Evolutionary conservation across 2,329 filamentous ascomycete species (phyloP).

Genomic region (Coniochaeta pulveracea): DNA sequence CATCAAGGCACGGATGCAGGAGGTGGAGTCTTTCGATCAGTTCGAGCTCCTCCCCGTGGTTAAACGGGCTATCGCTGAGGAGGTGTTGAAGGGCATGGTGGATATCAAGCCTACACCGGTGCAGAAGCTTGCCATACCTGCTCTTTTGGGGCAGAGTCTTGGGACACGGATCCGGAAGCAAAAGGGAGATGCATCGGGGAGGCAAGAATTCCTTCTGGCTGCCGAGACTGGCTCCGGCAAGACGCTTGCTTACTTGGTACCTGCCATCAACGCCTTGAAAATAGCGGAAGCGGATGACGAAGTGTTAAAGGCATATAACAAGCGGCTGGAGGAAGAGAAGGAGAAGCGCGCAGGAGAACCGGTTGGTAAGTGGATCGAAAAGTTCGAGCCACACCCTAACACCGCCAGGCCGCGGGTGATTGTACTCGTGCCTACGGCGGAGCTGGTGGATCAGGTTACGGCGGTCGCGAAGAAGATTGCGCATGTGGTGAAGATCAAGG

Average conservation of each 20-base stretch:
- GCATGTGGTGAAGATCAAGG: slow-evolving; percentile 78
- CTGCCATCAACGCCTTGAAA: slow-evolving; percentile 78
- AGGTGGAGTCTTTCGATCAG: slow-evolving; percentile 69
- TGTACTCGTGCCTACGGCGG: slow-evolving; percentile 82
- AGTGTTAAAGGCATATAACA: slow-evolving; percentile 45
- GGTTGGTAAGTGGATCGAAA: slow-evolving; percentile 39
- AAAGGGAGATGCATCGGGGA: slow-evolving; percentile 17
- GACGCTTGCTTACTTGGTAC: slow-evolving; percentile 84
- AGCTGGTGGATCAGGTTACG: slow-evolving; percentile 83
- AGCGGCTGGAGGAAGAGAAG: slow-evolving; percentile 42
- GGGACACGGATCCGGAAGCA: slow-evolving; percentile 19
- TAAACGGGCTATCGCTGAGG: slow-evolving; percentile 57
- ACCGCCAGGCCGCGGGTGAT: slow-evolving; percentile 73
- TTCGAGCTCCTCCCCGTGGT: slow-evolving; percentile 65
- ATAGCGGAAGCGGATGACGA: slow-evolving; percentile 52
- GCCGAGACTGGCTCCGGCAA: slow-evolving; percentile 97
- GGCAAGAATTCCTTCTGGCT: slow-evolving; percentile 64
- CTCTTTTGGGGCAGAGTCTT: slow-evolving; percentile 50
- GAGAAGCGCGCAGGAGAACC: slow-evolving; percentile 37
- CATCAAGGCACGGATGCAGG: slow-evolving; percentile 44
- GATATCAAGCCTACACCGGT: slow-evolving; percentile 78
- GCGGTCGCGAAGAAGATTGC: slow-evolving; percentile 70
- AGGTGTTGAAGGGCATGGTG: slow-evolving; percentile 64
- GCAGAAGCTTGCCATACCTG: slow-evolving; percentile 80
- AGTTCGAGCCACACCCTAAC: slow-evolving; percentile 59